Evolutionary conservation across 257 asterid species (phyloP).

Genomic region (Schizonepeta tenuifolia): DNA sequence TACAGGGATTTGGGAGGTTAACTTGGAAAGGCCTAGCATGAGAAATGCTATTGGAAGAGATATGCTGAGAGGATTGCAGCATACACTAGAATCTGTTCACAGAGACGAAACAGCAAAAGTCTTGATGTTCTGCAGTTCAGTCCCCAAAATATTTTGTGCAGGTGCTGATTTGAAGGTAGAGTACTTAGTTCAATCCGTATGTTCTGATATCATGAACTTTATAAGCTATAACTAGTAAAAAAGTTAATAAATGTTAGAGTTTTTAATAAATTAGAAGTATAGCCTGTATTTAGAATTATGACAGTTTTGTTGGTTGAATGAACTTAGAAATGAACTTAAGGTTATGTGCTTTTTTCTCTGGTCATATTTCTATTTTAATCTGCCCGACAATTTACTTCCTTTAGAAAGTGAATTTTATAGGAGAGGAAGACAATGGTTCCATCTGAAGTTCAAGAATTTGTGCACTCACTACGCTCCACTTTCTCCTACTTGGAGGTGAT

Average conservation of each 20-base stretch:
- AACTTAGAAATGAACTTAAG: not conserved
- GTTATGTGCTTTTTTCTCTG: not conserved
- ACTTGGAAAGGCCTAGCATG: slow-evolving; percentile 73
- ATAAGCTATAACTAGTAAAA: slow-evolving; percentile 17
- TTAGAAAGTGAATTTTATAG: slow-evolving; percentile 41
- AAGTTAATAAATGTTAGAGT: not conserved
- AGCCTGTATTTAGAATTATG: not conserved
- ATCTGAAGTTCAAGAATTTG: slow-evolving; percentile 65
- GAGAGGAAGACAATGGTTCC: slow-evolving; percentile 83
- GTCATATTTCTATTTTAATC: slow-evolving; percentile 12
- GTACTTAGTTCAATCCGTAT: slow-evolving; percentile 3
- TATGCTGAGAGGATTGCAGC: slow-evolving; percentile 70
- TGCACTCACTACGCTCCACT: slow-evolving; percentile 69
- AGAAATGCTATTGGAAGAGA: slow-evolving; percentile 90
- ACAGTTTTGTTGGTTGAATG: slow-evolving; percentile 4
- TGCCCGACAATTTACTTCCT: slow-evolving; percentile 16
- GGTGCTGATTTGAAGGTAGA: slow-evolving; percentile 97
- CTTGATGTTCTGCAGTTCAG: slow-evolving; percentile 80
- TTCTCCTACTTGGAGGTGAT: slow-evolving; percentile 83
- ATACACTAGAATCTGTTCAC: slow-evolving; percentile 61
- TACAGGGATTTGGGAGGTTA: slow-evolving; percentile 85
- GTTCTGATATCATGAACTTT: slow-evolving; percentile 11
- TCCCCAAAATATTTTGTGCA: slow-evolving; percentile 84
- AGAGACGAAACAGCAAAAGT: slow-evolving; percentile 62
- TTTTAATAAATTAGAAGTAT: not conserved